phyloP scores from a whole-genome alignment of 345 rosid genomes.

The Dimocarpus longan region DNA sequence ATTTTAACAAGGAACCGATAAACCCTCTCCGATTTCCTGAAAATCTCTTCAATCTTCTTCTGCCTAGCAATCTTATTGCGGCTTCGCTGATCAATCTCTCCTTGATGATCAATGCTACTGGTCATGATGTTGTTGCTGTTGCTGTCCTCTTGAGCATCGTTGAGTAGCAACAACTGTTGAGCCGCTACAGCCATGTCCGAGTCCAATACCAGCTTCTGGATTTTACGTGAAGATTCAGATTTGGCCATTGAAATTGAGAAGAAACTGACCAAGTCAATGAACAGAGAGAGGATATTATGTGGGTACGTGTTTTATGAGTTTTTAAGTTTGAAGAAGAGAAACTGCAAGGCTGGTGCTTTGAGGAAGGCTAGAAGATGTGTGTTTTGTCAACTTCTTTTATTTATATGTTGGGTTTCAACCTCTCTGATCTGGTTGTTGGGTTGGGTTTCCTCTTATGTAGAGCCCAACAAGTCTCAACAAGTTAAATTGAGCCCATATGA shows the following conservation, averaged over 20 bases:
- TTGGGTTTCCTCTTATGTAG: no score
- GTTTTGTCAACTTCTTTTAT: no score
- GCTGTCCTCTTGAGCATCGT: conserved; percentile 36
- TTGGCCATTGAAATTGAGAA: conserved; percentile 13
- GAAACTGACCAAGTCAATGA: not conserved
- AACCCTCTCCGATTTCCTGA: conserved; percentile 31
- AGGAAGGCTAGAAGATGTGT: no score
- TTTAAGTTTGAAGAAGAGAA: no score
- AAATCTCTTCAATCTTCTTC: conserved; percentile 40
- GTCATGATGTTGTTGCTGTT: not conserved
- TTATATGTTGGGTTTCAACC: not conserved
- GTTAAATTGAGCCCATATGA: no score
- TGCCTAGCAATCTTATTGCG: conserved; percentile 27
- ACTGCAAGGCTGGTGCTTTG: no score
- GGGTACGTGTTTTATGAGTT: no score
- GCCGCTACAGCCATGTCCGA: conserved; percentile 42
- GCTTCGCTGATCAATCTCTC: conserved; percentile 10
- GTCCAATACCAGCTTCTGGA: conserved; percentile 16
- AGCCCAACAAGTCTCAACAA: no score
- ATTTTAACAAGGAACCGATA: conserved; percentile 32
- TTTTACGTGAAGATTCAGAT: not conserved
- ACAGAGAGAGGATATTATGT: no score
- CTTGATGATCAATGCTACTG: not conserved
- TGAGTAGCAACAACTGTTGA: conserved; percentile 42
- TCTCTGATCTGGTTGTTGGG: not conserved